Conservation (phyloP, 208 protist genomes). For the Crithidia mellificae region DNA sequence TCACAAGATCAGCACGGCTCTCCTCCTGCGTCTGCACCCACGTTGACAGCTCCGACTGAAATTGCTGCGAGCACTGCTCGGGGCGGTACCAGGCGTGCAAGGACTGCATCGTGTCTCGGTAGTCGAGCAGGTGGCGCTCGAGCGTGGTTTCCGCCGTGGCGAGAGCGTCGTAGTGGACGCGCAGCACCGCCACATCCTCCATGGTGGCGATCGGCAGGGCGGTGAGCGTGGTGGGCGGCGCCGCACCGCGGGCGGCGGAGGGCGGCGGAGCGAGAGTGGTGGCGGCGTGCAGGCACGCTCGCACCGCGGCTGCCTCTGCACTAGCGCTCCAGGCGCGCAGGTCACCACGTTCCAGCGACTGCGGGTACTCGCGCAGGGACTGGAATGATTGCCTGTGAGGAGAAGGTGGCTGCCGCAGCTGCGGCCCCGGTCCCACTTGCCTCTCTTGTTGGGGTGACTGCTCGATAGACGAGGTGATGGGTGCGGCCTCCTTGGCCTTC, state of each 20-base stretch:
- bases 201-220: constrained; percentile 10
- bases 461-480: no score
- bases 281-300: constrained; percentile 15
- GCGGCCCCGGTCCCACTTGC: no score
- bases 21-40: constrained; percentile 35
- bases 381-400: constrained; percentile 9
- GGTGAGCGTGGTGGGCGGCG: background rate
- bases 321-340: constrained; percentile 20
- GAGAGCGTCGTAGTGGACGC: constrained; percentile 23
- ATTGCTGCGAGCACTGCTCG: constrained; percentile 26
- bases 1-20: constrained; percentile 3
- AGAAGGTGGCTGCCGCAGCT: background rate
- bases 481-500: background rate
- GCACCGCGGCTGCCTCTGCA: constrained; percentile 8
- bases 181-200: constrained; percentile 26
- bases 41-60: constrained; percentile 13
- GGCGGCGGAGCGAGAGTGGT: background rate
- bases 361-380: constrained; percentile 28
- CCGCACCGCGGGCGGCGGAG: background rate
- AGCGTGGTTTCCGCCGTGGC: constrained; percentile 9
- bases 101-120: constrained; percentile 26
- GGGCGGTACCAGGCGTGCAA: constrained; percentile 25
- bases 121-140: constrained; percentile 15
- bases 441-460: background rate
- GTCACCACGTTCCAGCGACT: constrained; percentile 30